A percentile compares a stretch with the other conserved stretches of the same genome.
Conservation (phyloP, 2,329 filamentous ascomycete species). For the Aspergillus sp. region DNA sequence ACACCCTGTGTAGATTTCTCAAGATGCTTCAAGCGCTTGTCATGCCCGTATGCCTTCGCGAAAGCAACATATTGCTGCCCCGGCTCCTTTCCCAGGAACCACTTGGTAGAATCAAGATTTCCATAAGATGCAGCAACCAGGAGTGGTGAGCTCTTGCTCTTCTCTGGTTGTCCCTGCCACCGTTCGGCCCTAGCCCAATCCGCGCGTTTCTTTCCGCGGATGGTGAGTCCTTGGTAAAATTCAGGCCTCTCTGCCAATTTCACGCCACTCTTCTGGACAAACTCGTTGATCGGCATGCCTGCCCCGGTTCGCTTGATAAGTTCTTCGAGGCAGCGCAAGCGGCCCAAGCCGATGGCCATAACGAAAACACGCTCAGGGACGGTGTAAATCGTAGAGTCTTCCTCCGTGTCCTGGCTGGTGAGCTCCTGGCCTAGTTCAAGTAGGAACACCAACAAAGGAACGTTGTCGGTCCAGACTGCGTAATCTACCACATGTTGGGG, state of each 20-base stretch:
- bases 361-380: slow-evolving; percentile 26
- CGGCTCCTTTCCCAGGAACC: slow-evolving; percentile 68
- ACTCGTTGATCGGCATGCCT: slow-evolving; percentile 60
- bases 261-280: slow-evolving; percentile 60
- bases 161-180: background rate
- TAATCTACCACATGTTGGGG: slow-evolving; percentile 31
- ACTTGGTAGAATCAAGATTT: slow-evolving; percentile 64
- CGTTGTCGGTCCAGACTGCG: slow-evolving; percentile 49
- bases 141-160: slow-evolving; percentile 20
- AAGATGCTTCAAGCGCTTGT: slow-evolving; percentile 58
- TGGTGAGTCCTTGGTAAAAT: slow-evolving; percentile 69
- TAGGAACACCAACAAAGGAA: slow-evolving; percentile 49
- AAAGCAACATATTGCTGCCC: slow-evolving; percentile 63
- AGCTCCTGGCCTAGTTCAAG: slow-evolving; percentile 44
- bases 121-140: slow-evolving; percentile 32
- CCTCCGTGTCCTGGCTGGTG: slow-evolving; percentile 5
- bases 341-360: slow-evolving; percentile 39
- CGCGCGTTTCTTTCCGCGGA: slow-evolving; percentile 65
- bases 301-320: slow-evolving; percentile 62
- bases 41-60: slow-evolving; percentile 53
- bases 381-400: slow-evolving; percentile 3
- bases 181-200: slow-evolving; percentile 67
- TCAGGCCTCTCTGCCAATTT: slow-evolving; percentile 58
- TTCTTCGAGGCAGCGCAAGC: slow-evolving; percentile 36
- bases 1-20: slow-evolving; percentile 56